A percentile compares a stretch with the other conserved stretches of the same genome.
phyloP scores from a whole-genome alignment of 768 basidiomycete genomes.

The Rhizopogon rudus region DNA sequence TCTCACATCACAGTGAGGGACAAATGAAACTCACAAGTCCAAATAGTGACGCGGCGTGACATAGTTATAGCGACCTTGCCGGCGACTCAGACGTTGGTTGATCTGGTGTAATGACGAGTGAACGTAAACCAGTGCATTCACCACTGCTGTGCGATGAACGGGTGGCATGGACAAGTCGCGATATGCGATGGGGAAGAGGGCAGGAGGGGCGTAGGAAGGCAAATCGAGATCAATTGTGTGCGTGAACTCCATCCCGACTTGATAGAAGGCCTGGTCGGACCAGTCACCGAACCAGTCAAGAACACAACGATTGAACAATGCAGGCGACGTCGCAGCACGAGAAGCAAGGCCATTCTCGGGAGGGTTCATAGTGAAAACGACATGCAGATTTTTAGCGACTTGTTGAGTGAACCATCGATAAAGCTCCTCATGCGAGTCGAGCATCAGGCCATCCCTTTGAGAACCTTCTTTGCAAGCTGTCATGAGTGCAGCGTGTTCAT shows the following conservation, averaged over 20 bases:
- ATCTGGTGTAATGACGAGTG: constrained; percentile 87
- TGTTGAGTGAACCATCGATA: constrained; percentile 99
- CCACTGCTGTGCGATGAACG: constrained; percentile 81
- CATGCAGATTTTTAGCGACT: constrained; percentile 96
- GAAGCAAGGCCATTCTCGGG: constrained; percentile 95
- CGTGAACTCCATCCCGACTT: constrained; percentile 97
- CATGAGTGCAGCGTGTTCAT: constrained; percentile 96
- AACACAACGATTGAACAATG: constrained; percentile 98
- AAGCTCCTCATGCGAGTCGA: constrained; percentile 96
- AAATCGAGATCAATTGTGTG: constrained; percentile 89
- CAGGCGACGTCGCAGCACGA: constrained; percentile 94
- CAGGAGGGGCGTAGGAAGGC: constrained; percentile 72
- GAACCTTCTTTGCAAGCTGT: constrained; percentile 99
- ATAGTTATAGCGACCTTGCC: constrained; percentile 95
- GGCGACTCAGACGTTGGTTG: constrained; percentile 82
- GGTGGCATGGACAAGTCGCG: constrained; percentile 84
- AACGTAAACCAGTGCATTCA: constrained; percentile 91
- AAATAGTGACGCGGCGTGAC: constrained; percentile 97
- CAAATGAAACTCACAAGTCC: constrained; percentile 76
- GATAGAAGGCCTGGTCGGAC: constrained; percentile 98
- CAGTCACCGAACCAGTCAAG: constrained; percentile 99
- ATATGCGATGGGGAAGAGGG: constrained; percentile 86
- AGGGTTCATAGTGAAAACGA: constrained; percentile 99
- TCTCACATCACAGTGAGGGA: constrained; percentile 2
- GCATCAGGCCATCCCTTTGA: constrained; percentile 96